Percentiles rank a stretch among this genome's conserved stretches.
Conservation (phyloP, 257 asterid genomes). For the Scutellaria galericulata region DNA sequence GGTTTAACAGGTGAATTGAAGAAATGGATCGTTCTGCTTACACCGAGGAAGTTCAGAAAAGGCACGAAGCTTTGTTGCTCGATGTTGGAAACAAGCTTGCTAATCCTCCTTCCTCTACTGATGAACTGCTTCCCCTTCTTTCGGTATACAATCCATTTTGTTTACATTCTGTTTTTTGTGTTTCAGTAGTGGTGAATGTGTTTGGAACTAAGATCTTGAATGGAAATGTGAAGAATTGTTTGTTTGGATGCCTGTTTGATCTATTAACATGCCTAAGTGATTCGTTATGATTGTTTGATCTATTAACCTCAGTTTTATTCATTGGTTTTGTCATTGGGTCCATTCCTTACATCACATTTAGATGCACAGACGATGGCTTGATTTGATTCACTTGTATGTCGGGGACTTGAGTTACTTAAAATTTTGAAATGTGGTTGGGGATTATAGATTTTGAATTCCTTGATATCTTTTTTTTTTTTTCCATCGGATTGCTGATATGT, state of each 20-base stretch:
- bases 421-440: neutral
- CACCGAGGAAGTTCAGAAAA: slow-evolving; percentile 7
- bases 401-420: neutral
- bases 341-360: neutral
- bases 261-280: neutral
- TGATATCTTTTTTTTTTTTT: no score
- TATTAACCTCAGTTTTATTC: neutral
- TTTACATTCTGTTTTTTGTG: neutral
- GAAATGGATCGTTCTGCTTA: slow-evolving; percentile 31
- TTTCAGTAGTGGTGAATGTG: neutral
- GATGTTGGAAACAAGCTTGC: slow-evolving; percentile 34
- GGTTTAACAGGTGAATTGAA: slow-evolving; percentile 16
- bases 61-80: slow-evolving; percentile 27
- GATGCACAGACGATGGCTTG: neutral
- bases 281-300: neutral
- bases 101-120: slow-evolving; percentile 23
- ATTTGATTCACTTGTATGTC: neutral
- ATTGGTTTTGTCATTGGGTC: slow-evolving; percentile 6
- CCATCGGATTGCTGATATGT: neutral
- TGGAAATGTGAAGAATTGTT: neutral
- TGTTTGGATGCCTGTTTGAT: slow-evolving; percentile 18
- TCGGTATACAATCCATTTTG: slow-evolving; percentile 28
- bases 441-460: no score
- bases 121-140: slow-evolving; percentile 35
- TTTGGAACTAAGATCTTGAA: slow-evolving; percentile 4